A percentile compares a stretch with the other conserved stretches of the same genome.
These are phyloP conservation scores for Cordyceps tenuipes DNA, from an alignment of 2,329 filamentous ascomycete genomes.

Conservation along the genomic window DNA sequence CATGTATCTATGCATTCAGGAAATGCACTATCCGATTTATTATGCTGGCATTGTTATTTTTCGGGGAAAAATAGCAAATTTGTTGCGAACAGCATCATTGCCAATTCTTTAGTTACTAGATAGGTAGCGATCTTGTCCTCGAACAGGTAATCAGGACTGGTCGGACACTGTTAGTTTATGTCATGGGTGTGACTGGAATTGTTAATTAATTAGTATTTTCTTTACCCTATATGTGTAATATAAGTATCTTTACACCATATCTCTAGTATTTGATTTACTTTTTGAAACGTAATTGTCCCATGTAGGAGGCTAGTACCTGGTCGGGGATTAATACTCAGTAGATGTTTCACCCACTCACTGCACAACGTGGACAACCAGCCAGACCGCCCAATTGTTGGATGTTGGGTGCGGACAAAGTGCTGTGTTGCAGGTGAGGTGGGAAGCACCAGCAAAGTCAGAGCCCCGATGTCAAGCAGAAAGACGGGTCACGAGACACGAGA, in stretches of 20 bases:
- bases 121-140: background rate
- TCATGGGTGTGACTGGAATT: too few relatives aligned
- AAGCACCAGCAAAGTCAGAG: background rate
- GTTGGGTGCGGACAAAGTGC: background rate
- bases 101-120: background rate
- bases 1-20: conserved; percentile 5
- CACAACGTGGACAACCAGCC: background rate
- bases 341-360: too few relatives aligned
- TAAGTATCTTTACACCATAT: too few relatives aligned
- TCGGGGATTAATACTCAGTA: too few relatives aligned
- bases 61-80: background rate
- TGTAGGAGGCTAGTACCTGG: too few relatives aligned
- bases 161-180: conserved; percentile 12
- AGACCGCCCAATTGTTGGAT: background rate
- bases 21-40: background rate
- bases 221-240: too few relatives aligned
- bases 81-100: background rate
- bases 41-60: background rate
- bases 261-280: too few relatives aligned
- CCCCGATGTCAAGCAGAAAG: background rate
- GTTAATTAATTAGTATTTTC: too few relatives aligned
- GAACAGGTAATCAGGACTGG: conserved; percentile 6
- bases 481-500: too few relatives aligned
- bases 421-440: background rate
- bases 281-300: too few relatives aligned